Base-by-base conservation (phyloP, 2,329 filamentous ascomycete genomes). In the Zelopaecilomyces penicillatus region DNA sequence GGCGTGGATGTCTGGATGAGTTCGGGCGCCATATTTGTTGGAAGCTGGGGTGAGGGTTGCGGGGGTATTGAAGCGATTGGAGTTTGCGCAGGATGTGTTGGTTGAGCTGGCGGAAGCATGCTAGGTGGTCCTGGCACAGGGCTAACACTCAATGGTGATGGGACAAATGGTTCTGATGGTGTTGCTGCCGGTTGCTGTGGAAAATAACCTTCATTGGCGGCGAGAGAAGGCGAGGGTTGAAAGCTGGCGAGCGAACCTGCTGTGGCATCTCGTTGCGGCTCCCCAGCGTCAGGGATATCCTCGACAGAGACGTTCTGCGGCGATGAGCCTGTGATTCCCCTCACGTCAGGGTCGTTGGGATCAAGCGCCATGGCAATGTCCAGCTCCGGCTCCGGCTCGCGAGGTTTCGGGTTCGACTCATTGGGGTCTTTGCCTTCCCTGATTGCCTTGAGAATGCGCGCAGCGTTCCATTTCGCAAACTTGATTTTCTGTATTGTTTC, bases 391-490 rank as follows among this genome's bases (percentile, higher is more conserved):
- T 46, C 50, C 26, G 64, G 68, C 37, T 74, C 70, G 43, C 82
- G 72, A 4, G 69, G 73, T 45, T 78, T 79, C 0, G 91, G 91
- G 58, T 97, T 97, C 6, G 87, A 85, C 44, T 84, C 80, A 64
- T 98, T 98, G 3, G 93, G 93, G 59, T 98, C 90, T 52, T 87
- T 83, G 43, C 89, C 89, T 35, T 90, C 86, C 58, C 90, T 93
- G 57, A 96, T 77, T 8, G 93, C 93, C 65, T 87, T 95, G 11
- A 86, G 74, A 58, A 98, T 98, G 46, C 93, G 80, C 32, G 91
- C 71, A 2, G 91, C 90, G 63, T 97, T 94, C 76, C 87, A 98
- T 65, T 97, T 98, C 36, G 91, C 89, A 61, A 87, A 98, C 63
- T 94, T 96, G 66, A 91, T 88, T 71, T 95, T 97, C 44, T 88